Evolutionary conservation across 1,284 basidiomycete species (phyloP).

Genomic region (Puccinia hordei): DNA sequence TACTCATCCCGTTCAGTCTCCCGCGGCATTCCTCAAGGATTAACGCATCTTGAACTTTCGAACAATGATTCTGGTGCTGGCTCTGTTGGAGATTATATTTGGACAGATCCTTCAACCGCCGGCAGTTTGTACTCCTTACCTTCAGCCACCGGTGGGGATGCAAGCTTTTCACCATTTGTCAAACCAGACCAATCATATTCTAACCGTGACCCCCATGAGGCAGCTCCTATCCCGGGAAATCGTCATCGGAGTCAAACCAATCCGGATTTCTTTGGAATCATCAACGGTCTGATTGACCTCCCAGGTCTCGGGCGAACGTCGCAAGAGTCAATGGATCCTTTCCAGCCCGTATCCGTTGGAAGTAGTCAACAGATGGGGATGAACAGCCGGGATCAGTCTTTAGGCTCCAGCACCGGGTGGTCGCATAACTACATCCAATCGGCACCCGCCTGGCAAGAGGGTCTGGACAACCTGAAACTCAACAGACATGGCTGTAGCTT

Average conservation of each 20-base stretch:
- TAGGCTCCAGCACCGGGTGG: background rate
- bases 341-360: background rate
- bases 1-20: constrained; percentile 28
- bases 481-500: background rate
- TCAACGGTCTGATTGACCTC: constrained; percentile 1
- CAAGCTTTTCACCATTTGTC: constrained; percentile 1
- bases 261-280: constrained; percentile 37
- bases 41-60: constrained; percentile 25
- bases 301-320: background rate
- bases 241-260: constrained; percentile 42
- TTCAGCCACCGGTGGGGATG: background rate
- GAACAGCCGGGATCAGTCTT: background rate
- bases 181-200: constrained; percentile 25
- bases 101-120: constrained; percentile 39
- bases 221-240: background rate
- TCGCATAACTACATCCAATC: constrained; percentile 8
- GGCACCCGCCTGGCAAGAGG: constrained; percentile 17
- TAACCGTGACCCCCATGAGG: background rate
- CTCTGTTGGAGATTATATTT: constrained; percentile 7
- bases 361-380: background rate
- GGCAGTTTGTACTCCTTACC: background rate
- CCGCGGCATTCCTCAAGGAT: constrained; percentile 2
- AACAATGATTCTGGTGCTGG: background rate
- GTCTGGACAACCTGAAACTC: constrained; percentile 2
- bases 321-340: constrained; percentile 7